phyloP scores from a whole-genome alignment of 2,329 filamentous ascomycete species.

The Monilinia fructigena region DNA sequence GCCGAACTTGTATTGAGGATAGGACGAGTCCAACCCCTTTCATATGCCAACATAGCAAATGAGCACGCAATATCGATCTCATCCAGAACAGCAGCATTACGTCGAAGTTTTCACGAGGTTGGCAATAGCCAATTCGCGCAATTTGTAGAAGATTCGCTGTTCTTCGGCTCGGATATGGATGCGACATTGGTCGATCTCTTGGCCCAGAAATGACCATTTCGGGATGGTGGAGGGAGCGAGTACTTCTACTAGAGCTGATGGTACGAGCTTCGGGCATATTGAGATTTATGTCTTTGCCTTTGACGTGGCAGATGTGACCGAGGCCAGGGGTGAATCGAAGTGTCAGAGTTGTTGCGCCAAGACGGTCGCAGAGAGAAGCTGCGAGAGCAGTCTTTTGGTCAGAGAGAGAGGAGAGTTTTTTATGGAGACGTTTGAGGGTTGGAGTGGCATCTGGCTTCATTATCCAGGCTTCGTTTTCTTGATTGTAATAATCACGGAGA shows the following conservation, averaged over 20 bases:
- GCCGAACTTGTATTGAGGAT: slow-evolving; percentile 61
- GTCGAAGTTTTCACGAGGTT: slow-evolving; percentile 83
- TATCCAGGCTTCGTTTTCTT: slow-evolving; percentile 60
- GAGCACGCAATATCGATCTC: slow-evolving; percentile 89
- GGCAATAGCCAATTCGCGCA: slow-evolving; percentile 73
- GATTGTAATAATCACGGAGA: slow-evolving; percentile 57
- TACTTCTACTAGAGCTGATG: slow-evolving; percentile 78
- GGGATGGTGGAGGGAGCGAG: slow-evolving; percentile 77
- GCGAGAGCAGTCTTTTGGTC: slow-evolving; percentile 61
- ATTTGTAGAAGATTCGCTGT: slow-evolving; percentile 69
- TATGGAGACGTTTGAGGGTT: slow-evolving; percentile 65
- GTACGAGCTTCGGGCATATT: slow-evolving; percentile 44
- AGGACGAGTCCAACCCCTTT: slow-evolving; percentile 73
- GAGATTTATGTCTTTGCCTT: slow-evolving; percentile 65
- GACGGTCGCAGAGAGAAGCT: slow-evolving; percentile 57
- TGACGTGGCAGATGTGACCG: slow-evolving; percentile 88
- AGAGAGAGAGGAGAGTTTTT: slow-evolving; percentile 58
- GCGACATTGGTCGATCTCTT: slow-evolving; percentile 73
- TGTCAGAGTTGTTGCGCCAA: slow-evolving; percentile 64
- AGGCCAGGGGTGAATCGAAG: slow-evolving; percentile 84
- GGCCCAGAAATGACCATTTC: slow-evolving; percentile 81
- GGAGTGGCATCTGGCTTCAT: slow-evolving; percentile 69
- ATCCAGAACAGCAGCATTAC: slow-evolving; percentile 87
- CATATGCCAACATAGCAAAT: slow-evolving; percentile 74
- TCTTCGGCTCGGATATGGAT: slow-evolving; percentile 81